Evolutionary conservation across 192 early-diverging fungal species (phyloP).

Genomic region (Rhizoclosmatium globosum): DNA sequence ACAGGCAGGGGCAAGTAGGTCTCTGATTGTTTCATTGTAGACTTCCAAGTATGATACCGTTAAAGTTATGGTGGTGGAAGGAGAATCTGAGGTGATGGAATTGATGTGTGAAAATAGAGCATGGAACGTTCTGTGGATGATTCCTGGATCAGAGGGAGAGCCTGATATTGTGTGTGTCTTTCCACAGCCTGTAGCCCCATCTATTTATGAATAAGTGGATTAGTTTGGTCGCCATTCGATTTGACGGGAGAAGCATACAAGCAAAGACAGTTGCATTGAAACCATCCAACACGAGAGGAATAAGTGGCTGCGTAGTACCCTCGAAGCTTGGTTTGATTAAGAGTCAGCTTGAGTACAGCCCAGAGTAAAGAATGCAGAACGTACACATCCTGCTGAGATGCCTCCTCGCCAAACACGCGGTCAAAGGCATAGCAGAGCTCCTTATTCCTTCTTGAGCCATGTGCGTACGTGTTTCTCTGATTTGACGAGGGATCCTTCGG

Average conservation of each 20-base stretch:
- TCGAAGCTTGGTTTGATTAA: conserved; percentile 45
- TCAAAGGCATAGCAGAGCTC: conserved; percentile 82
- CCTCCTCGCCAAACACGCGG: conserved; percentile 74
- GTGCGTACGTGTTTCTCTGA: conserved; percentile 27
- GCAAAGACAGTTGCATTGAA: conserved; percentile 93
- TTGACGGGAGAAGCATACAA: conserved; percentile 30
- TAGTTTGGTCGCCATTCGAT: no score
- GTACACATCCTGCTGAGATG: conserved; percentile 72
- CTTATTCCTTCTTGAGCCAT: conserved; percentile 39
- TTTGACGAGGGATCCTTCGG: neutral
- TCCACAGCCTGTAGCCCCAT: conserved; percentile 55
- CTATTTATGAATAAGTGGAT: no score
- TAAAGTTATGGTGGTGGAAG: conserved; percentile 1
- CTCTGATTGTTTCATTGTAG: conserved; percentile 73
- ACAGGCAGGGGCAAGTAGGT: conserved; percentile 53
- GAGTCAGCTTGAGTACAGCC: neutral
- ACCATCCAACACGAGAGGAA: conserved; percentile 75
- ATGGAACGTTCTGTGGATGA: conserved; percentile 70
- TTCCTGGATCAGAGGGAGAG: conserved; percentile 68
- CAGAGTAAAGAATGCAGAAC: neutral
- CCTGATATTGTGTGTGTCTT: conserved; percentile 83
- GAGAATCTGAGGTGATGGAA: neutral
- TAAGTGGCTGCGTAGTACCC: conserved; percentile 73
- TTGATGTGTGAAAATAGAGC: conserved; percentile 64
- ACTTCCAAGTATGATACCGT: conserved; percentile 66